A percentile compares a stretch with the other conserved stretches of the same genome.
These are phyloP conservation scores for Evansstolkia leycettana DNA, from an alignment of 495 filamentous ascomycete genomes.

Conservation along the genomic window DNA sequence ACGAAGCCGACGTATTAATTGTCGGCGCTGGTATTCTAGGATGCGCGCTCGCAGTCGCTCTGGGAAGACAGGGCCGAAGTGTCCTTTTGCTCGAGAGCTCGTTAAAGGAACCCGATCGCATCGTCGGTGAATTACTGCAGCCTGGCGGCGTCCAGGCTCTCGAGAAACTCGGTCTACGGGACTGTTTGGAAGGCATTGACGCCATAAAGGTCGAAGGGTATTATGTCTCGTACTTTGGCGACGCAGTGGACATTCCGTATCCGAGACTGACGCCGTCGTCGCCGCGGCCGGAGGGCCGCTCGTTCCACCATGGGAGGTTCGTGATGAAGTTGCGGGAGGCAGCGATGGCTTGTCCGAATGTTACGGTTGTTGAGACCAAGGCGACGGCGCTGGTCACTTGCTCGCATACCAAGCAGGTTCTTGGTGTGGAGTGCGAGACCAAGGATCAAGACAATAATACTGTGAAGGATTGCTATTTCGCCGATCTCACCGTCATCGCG, in stretches of 20 bases:
- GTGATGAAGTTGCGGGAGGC: slow-evolving; percentile 62
- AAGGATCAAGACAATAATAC: slow-evolving; percentile 31
- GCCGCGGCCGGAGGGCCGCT: slow-evolving; percentile 47
- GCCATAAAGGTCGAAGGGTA: slow-evolving; percentile 73
- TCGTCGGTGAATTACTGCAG: slow-evolving; percentile 91
- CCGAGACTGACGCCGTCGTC: slow-evolving; percentile 20
- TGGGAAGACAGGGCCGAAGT: slow-evolving; percentile 77
- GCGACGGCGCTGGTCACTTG: slow-evolving; percentile 49
- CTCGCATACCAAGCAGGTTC: slow-evolving; percentile 45
- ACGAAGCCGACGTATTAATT: slow-evolving; percentile 68
- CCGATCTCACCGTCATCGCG: slow-evolving; percentile 71
- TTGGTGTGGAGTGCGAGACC: slow-evolving; percentile 64
- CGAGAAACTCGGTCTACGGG: slow-evolving; percentile 61
- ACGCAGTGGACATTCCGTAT: slow-evolving; percentile 72
- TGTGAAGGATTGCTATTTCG: slow-evolving; percentile 69
- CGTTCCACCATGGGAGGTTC: slow-evolving; percentile 79
- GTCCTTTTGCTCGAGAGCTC: slow-evolving; percentile 84
- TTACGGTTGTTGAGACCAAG: slow-evolving; percentile 63
- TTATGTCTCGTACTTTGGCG: slow-evolving; percentile 70
- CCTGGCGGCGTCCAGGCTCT: slow-evolving; percentile 81
- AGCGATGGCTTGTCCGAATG: slow-evolving; percentile 52
- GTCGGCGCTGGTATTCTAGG: slow-evolving; percentile 86
- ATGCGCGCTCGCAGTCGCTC: slow-evolving; percentile 75
- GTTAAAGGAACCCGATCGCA: slow-evolving; percentile 89
- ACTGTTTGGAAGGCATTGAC: slow-evolving; percentile 86